Evolutionary conservation across 352 stramenopile species (phyloP), one percentile per base, ranked within the genome.

Genomic region (Phytophthora sojae): DNA sequence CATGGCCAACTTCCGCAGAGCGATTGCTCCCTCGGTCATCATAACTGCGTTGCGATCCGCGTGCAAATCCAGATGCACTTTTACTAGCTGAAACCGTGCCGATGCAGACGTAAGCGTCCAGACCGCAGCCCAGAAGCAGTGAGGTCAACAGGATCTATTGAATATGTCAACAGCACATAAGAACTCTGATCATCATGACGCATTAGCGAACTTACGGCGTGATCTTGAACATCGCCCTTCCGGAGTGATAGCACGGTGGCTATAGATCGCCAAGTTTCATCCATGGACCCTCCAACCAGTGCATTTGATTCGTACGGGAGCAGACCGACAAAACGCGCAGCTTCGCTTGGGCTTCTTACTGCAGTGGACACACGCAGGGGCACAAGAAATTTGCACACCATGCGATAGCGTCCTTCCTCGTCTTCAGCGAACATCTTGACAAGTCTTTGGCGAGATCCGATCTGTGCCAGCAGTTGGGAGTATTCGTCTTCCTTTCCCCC

Each of bases 381-480:
- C 2, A 64, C 64, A n/a, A 98, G 29, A 57, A 94, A 98, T 29
- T 91, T 92, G 71, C 89, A 98, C 3, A 97, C 85, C 80, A 94
- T 90, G 17, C 86, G 84, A 71, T 97, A 92, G 0, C 80, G 75
- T 9, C 92, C 91, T 66, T 90, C 83, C 59, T 98, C 92, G 67
- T 98, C 94, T 67, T 96, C 88, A 3, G 85, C 86, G 69, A 97
- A 96, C 42, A 97, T 77, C 37, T 94, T 95, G 4, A 96, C 82
- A 4, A 92, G 70, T 35, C 89, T 83, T 21, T 79, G 66, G 4
- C 67, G 58, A 8, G 51, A 45, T 14, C 57, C 57, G 9, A 72
- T 53, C 17, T 69, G 55, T 4, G 44, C 61, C 14, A 76, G 32
- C 42, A 69, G 23, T 17, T 65, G 56, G 1, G 61, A 64, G 23